Percentiles rank a stretch among this genome's conserved stretches.
Evolutionary conservation across 2,329 filamentous ascomycete genomes (phyloP).

Genomic region (Aureobasidium sp.): DNA sequence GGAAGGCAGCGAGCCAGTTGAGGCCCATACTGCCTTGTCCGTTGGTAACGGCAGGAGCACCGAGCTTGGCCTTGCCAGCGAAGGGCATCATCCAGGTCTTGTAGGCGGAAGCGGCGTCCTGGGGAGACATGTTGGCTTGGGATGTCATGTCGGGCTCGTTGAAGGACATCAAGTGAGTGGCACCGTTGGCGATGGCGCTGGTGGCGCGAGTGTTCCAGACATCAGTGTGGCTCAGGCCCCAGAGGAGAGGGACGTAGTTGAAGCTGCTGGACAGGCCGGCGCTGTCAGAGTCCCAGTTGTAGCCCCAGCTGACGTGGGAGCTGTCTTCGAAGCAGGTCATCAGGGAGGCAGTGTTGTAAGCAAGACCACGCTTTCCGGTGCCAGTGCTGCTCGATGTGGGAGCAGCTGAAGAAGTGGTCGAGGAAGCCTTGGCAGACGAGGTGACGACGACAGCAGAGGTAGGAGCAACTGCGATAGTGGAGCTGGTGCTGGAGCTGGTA

Average conservation of each 20-base stretch:
- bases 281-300: constrained; percentile 56
- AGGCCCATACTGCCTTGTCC: constrained; percentile 46
- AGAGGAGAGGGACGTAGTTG: constrained; percentile 58
- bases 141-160: constrained; percentile 59
- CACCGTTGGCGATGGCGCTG: constrained; percentile 44
- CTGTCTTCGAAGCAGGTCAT: constrained; percentile 41
- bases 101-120: constrained; percentile 44
- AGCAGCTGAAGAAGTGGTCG: constrained; percentile 2
- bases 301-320: constrained; percentile 49
- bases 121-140: constrained; percentile 51
- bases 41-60: constrained; percentile 55
- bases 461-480: constrained; percentile 4
- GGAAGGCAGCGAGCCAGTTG: constrained; percentile 47
- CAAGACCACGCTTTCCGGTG: constrained; percentile 55
- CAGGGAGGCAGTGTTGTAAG: constrained; percentile 53
- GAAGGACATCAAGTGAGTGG: constrained; percentile 54
- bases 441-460: constrained; percentile 9
- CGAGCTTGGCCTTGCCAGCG: constrained; percentile 44
- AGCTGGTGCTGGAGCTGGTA: not conserved
- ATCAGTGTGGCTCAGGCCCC: constrained; percentile 41
- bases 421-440: constrained; percentile 16
- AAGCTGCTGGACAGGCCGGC: constrained; percentile 34
- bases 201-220: constrained; percentile 45
- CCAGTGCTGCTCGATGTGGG: constrained; percentile 17
- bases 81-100: constrained; percentile 48